Conservation (phyloP, 2,329 filamentous ascomycete genomes). For the Trichoderma harzianum region DNA sequence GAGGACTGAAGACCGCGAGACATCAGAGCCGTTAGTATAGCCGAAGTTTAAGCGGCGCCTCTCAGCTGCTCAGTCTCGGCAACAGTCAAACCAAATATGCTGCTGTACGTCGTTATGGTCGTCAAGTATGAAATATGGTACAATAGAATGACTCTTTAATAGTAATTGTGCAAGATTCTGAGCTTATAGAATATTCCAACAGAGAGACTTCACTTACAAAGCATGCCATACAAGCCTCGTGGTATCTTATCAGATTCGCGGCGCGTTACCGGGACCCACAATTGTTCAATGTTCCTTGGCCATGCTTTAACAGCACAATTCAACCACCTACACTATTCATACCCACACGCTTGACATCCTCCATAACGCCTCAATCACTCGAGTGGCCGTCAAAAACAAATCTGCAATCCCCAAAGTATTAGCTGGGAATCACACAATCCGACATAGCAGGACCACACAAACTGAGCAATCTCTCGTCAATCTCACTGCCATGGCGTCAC, state of each 20-base stretch:
- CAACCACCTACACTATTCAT: not conserved
- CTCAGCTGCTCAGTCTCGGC: not conserved
- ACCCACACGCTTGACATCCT: not conserved
- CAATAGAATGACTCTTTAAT: not conserved
- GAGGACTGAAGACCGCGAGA: not conserved
- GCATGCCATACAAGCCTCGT: not conserved
- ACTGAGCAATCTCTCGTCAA: not conserved
- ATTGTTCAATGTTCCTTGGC: not conserved
- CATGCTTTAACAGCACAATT: not conserved
- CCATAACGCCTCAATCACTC: not conserved
- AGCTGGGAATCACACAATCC: not conserved
- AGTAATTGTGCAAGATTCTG: not conserved
- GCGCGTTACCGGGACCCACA: constrained; percentile 12
- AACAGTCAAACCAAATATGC: not conserved
- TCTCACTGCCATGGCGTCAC: constrained; percentile 29
- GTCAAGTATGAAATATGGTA: not conserved
- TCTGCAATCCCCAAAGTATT: not conserved
- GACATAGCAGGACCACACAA: not conserved
- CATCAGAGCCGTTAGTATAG: not conserved
- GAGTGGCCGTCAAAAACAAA: not conserved
- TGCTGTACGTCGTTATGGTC: not conserved
- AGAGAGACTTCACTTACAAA: not conserved
- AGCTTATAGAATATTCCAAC: not conserved
- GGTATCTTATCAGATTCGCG: not conserved
- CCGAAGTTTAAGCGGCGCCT: constrained; percentile 16